Evolutionary conservation across 768 basidiomycete genomes (phyloP), one percentile per base, ranked within the genome.

Genomic region (Lentinula aciculospora): DNA sequence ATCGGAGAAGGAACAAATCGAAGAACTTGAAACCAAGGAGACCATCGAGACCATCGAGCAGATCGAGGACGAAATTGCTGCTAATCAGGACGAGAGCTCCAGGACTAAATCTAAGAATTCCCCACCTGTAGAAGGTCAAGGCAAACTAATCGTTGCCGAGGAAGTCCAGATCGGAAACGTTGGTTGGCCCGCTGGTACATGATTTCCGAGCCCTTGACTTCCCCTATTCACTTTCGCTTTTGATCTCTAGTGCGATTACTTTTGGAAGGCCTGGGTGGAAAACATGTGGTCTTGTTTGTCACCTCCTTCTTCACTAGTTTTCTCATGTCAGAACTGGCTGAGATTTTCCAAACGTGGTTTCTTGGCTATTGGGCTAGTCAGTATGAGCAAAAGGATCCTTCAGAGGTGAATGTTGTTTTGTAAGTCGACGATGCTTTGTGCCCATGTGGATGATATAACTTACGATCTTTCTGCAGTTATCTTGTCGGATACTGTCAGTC

Each of bases 101-200:
- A 45, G 49, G n/a, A 63, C 61, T 13, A 69, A 70, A 45, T 34
- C 49, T 7, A 53, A 53, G 34, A 40, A 40, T 12, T 28, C 47
- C 17, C 15, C 47, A n/a, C 32, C 32, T 34, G 19, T 44, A 21
- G 51, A 39, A 36, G 63, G 65, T n/a, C 76, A 76, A 46, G 84
- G 84, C 2, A 85, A 86, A 64, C 73, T 88, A n/a, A 78, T 87
- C 46, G 68, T 84, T 6, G 79, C 78, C 0, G 87, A 89, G 65
- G 87, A 89, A 64, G 75, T 86, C 45, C 77, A 73, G 5, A 74
- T 78, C 53, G 85, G 86, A 0, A 81, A 81, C 58, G 78, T 88
- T 28, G 78, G 80, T 46, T 82, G 80, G 77, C 57, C 71, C 36
- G 71, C 80, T 40, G 61, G 76, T 69, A 67, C 58, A 72, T 69